These are phyloP conservation scores for Solanum chmielewskii DNA, from an alignment of 257 asterid species.

Conservation along the genomic window DNA sequence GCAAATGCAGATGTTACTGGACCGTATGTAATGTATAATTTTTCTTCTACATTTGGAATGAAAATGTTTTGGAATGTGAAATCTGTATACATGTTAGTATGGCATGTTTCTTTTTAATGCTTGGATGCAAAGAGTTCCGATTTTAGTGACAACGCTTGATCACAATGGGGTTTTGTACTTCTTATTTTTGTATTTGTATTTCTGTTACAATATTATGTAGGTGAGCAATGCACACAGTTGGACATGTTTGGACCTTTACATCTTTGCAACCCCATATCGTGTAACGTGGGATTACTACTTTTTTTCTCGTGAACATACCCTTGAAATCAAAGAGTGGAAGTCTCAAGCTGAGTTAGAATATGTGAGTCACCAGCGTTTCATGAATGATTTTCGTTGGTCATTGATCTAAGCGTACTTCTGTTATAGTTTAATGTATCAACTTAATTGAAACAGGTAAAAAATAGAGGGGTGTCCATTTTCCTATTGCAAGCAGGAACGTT, in stretches of 20 bases:
- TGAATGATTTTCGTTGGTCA: background rate
- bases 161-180: background rate
- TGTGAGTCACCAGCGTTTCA: slow-evolving; percentile 33
- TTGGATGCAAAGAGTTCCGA: background rate
- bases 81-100: background rate
- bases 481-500: slow-evolving; percentile 83
- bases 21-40: background rate
- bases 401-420: background rate
- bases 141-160: background rate
- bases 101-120: background rate
- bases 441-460: slow-evolving; percentile 41
- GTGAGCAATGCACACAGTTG: slow-evolving; percentile 63
- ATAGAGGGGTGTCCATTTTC: slow-evolving; percentile 63
- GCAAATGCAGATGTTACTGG: background rate
- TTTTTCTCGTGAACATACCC: slow-evolving; percentile 65
- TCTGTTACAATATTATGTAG: slow-evolving; percentile 22
- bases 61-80: background rate
- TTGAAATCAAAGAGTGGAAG: slow-evolving; percentile 74
- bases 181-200: background rate
- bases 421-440: background rate
- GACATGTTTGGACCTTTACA: slow-evolving; percentile 86
- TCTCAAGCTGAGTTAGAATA: slow-evolving; percentile 63
- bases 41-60: background rate
- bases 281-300: slow-evolving; percentile 86
- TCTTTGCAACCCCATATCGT: slow-evolving; percentile 80